phyloP scores from a whole-genome alignment of 2,329 filamentous ascomycete genomes.

The Nigrospora oryzae region DNA sequence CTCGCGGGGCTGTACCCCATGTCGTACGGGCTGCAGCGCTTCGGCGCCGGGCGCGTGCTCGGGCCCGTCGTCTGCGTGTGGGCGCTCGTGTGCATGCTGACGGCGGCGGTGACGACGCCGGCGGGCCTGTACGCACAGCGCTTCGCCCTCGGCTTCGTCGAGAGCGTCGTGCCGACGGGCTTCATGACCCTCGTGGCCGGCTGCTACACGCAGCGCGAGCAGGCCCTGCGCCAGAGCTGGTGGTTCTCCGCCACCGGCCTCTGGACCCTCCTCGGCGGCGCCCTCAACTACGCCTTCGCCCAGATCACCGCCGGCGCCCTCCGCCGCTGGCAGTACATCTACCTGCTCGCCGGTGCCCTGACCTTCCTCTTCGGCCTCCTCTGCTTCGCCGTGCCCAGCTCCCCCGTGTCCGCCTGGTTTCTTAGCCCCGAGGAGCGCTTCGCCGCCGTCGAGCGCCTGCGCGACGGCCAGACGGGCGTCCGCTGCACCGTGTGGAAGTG shows the following conservation, averaged over 20 bases:
- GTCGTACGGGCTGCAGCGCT: constrained; percentile 61
- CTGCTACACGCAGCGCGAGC: constrained; percentile 59
- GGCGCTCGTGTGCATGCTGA: constrained; percentile 59
- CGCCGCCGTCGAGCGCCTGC: constrained; percentile 55
- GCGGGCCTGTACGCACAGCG: constrained; percentile 58
- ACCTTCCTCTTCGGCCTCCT: constrained; percentile 56
- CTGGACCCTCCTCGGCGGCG: constrained; percentile 55
- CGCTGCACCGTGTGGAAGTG: constrained; percentile 52
- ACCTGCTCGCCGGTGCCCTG: constrained; percentile 53
- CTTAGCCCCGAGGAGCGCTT: constrained; percentile 52
- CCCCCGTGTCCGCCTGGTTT: constrained; percentile 62
- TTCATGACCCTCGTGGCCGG: constrained; percentile 57
- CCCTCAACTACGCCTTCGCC: constrained; percentile 59
- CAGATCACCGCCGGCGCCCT: constrained; percentile 48
- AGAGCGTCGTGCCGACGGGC: constrained; percentile 56
- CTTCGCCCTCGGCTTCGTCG: constrained; percentile 56
- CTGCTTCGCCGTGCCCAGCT: constrained; percentile 59
- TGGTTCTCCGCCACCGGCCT: constrained; percentile 56
- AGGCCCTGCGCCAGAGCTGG: constrained; percentile 55
- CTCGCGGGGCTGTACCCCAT: constrained; percentile 66
- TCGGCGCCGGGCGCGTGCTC: constrained; percentile 56
- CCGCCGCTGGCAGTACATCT: constrained; percentile 63
- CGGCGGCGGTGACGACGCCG: constrained; percentile 56
- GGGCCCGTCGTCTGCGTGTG: constrained; percentile 57
- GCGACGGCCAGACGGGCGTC: constrained; percentile 55